Base-by-base conservation (phyloP, 1,139 yeast species). In the Saccharomyces hybrid region DNA sequence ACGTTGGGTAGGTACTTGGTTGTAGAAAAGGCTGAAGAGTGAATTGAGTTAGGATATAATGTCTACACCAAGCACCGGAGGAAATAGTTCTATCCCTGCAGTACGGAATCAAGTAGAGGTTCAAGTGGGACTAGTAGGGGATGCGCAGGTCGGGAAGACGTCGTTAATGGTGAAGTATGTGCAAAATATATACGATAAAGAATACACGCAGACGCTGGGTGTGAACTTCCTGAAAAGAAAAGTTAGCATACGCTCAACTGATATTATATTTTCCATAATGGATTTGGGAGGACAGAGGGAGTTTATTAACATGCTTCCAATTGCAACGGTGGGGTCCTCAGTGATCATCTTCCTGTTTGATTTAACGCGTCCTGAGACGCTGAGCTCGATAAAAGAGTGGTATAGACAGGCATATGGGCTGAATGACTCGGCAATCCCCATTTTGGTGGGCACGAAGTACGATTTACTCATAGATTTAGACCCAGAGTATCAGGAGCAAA, bases 121-220 rank as follows among this genome's bases (percentile, higher is more conserved):
- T 51, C 95, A 93, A 66, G 90, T 93, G 25, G 99, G 98, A 7
- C 80, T 93, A 53, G 84, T 93, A 53, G 99, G 99, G 8, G 99
- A 95, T 69, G 95, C 97, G 1, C 96, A 90, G 65, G 93, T 93
- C n/a, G 99, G 99, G 5, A 93, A 93, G 67, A 93, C 99, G 0
- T 89, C 98, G 8, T 73, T 93, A 55, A 93, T 93, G 99, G 96
- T 91, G 32, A 91, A 93, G 67, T 93, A 93, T 66, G 98, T 93
- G 20, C 97, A 93, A 66, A 96, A 96, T 52, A 82, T 89, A 47
- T 93, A 88, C 68, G 96, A 90, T 66, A 95, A 90, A 64, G 93
- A 84, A 61, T 93, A 93, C 65, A 89, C 91, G 53, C 97, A 90
- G 71, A 93, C 98, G 0, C 70, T 89, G 51, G 99, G 99, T 5